Base-by-base conservation (phyloP, 177 flowering plant genomes). In the Telopea speciosissima region DNA sequence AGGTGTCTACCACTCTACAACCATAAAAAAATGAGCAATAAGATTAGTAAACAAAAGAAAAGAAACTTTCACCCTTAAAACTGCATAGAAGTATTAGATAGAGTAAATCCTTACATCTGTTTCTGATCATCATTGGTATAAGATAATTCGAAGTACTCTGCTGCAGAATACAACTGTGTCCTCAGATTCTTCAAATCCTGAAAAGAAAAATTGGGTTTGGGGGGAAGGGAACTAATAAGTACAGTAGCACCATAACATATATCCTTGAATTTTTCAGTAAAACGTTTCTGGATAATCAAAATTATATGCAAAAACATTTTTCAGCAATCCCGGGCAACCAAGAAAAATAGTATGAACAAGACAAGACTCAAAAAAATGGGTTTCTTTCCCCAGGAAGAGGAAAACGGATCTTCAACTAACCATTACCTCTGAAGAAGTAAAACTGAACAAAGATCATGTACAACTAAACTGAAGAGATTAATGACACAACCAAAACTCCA, bases 161-260 rank as follows among this genome's bases (percentile, higher is more conserved):
- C 99, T 54, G 98, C 99, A 24, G 98, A 91, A 79, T 95, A 95
- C 70, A 95, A 68, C 72, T 93, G 99, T 49, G 88, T 75, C 78
- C 94, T 88, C 79, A 95, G 77, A 82, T 88, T 91, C 80, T 89
- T 95, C 86, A 94, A 83, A 80, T 92, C 99, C 99, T 94, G 84
- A 59, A 81, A 74, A 70, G 13, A 17, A 25, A 22, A n/a, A 42
- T 24, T 31, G 33, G 2, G 5, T 31, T 2, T 31, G 5, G 2
- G 33, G 33, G 33, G 33, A 2, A 5, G 40, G 40, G 40, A 58
- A 10, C 19, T 10, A 44, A 8, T 44, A 49, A 49, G 2, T n/a
- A 26, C 36, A 40, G 44, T 36, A 58, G 45, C 45, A 22, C 28
- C 24, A 52, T 70, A 3, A 1, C 54, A 49, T 11, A 49, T 11